A percentile compares a stretch with the other conserved stretches of the same genome.
These are phyloP conservation scores for Solanum gandarillasii DNA, from an alignment of 257 asterid genomes.

Conservation along the genomic window DNA sequence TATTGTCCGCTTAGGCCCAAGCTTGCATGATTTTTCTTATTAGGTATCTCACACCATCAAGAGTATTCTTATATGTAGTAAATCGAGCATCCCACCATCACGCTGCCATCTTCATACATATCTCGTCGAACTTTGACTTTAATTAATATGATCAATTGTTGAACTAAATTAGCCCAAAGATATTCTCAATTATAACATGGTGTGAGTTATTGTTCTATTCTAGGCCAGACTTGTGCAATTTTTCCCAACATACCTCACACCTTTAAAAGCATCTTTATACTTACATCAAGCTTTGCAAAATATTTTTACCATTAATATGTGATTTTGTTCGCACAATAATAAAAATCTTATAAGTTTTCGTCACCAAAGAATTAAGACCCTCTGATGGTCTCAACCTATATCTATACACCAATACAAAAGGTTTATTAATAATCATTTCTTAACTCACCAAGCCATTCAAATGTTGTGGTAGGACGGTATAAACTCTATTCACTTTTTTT, in stretches of 20 bases:
- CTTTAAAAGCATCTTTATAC: too few species aligned
- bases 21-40: not conserved
- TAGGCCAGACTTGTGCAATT: not conserved
- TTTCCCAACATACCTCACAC: not conserved
- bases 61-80: not conserved
- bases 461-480: rapidly evolving
- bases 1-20: rapidly evolving
- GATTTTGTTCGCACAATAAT: not conserved
- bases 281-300: not conserved
- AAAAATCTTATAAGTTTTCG: not conserved
- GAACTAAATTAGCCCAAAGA: too few species aligned
- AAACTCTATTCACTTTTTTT: rapidly evolving
- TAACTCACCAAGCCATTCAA: not conserved
- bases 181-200: not conserved
- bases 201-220: not conserved
- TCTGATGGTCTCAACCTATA: not conserved
- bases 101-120: rapidly evolving
- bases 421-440: not conserved
- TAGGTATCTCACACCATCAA: not conserved
- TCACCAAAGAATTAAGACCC: not conserved
- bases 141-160: not conserved
- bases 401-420: not conserved
- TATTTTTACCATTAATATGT: too few species aligned
- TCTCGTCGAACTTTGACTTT: not conserved
- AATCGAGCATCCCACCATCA: not conserved